phyloP scores from a whole-genome alignment of 192 early-diverging fungal species.

The Dissophora globulifera region DNA sequence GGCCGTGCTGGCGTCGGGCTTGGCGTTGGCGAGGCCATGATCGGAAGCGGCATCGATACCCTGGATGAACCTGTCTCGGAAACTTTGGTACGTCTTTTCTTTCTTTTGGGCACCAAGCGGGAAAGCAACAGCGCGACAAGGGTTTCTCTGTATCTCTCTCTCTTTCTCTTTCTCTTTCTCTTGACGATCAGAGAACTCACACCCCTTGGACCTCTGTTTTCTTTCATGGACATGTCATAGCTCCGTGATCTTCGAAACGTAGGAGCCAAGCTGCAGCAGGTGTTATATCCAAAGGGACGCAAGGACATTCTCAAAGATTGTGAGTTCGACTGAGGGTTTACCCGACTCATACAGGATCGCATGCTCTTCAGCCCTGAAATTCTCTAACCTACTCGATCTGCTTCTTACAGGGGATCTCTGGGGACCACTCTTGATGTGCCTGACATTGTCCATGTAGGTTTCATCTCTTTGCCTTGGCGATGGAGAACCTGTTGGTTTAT shows the following conservation, averaged over 20 bases:
- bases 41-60: conserved; percentile 68
- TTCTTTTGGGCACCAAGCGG: too few relatives aligned
- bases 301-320: conserved; percentile 80
- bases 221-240: conserved; percentile 48
- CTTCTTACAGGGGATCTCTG: conserved; percentile 87
- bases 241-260: conserved; percentile 79
- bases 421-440: conserved; percentile 95
- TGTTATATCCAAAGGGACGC: conserved; percentile 72
- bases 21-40: conserved; percentile 50
- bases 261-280: conserved; percentile 77
- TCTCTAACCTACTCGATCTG: too few relatives aligned
- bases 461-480: too few relatives aligned
- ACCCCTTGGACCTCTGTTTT: background rate
- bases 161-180: conserved; percentile 1
- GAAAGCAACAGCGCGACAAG: background rate
- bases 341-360: too few relatives aligned
- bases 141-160: too few relatives aligned
- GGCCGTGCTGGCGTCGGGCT: conserved; percentile 23
- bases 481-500: too few relatives aligned
- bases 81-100: conserved; percentile 83
- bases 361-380: too few relatives aligned
- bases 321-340: conserved; percentile 32
- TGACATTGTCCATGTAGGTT: conserved; percentile 86
- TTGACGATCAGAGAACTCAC: background rate
- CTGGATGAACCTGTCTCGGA: conserved; percentile 95